These are phyloP conservation scores for Mariannaea elegans DNA, from an alignment of 2,329 filamentous ascomycete genomes.

Conservation along the genomic window DNA sequence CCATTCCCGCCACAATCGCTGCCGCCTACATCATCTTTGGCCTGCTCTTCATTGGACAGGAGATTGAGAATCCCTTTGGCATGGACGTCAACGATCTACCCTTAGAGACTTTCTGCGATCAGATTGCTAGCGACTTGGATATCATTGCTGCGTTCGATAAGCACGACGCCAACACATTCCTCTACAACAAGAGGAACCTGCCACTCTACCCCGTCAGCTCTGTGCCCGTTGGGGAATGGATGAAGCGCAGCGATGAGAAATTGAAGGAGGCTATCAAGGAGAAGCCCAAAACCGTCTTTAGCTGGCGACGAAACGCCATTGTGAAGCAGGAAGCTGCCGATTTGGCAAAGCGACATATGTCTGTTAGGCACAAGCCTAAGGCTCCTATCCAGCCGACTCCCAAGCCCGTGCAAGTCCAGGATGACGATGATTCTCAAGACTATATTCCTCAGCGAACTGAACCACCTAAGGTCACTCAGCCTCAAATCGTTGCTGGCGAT, in stretches of 20 bases:
- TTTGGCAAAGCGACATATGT: slow-evolving; percentile 12
- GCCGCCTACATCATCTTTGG: slow-evolving; percentile 86
- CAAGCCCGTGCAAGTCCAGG: slow-evolving; percentile 1
- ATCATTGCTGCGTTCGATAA: slow-evolving; percentile 68
- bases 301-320: slow-evolving; percentile 40
- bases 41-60: slow-evolving; percentile 76
- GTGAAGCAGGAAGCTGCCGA: slow-evolving; percentile 27
- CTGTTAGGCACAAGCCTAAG: background rate
- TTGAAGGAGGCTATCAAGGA: slow-evolving; percentile 50
- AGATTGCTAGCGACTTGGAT: slow-evolving; percentile 78
- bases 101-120: slow-evolving; percentile 78
- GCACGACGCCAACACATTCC: slow-evolving; percentile 43
- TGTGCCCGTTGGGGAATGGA: slow-evolving; percentile 49
- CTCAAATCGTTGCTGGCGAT: slow-evolving; percentile 27
- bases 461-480: slow-evolving; percentile 21
- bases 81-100: slow-evolving; percentile 85
- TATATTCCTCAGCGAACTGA: background rate
- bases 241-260: slow-evolving; percentile 52
- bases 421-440: slow-evolving; percentile 6
- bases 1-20: slow-evolving; percentile 77
- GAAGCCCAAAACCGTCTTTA: slow-evolving; percentile 50
- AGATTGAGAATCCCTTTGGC: slow-evolving; percentile 88
- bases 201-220: slow-evolving; percentile 65
- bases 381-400: background rate
- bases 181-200: slow-evolving; percentile 53